Conservation (phyloP, 164 flowering plant genomes). For the Vitis cinerea region DNA sequence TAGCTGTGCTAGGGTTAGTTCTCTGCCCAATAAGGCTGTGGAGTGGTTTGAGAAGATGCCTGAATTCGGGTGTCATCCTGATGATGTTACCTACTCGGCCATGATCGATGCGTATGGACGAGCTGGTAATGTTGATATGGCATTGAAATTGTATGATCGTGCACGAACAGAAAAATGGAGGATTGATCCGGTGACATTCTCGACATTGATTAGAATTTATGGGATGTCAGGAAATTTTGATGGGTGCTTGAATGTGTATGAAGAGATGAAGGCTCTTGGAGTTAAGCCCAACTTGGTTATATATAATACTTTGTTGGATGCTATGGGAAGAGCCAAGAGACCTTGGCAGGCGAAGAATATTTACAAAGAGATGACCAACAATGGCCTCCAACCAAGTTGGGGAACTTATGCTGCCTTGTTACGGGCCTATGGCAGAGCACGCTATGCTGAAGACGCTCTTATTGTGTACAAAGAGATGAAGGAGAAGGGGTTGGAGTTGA, state of each 20-base stretch:
- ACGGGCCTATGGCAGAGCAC: constrained; percentile 65
- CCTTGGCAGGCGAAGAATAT: constrained; percentile 81
- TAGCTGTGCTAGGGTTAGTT: constrained; percentile 68
- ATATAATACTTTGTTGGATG: constrained; percentile 78
- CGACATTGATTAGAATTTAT: constrained; percentile 75
- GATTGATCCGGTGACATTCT: constrained; percentile 63
- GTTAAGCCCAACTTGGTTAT: constrained; percentile 59
- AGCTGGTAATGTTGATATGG: constrained; percentile 75
- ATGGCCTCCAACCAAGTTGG: constrained; percentile 57
- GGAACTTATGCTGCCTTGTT: constrained; percentile 75
- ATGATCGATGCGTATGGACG: constrained; percentile 93
- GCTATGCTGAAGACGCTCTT: constrained; percentile 77
- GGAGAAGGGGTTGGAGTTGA: constrained; percentile 70
- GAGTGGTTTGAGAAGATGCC: constrained; percentile 93
- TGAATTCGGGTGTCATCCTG: constrained; percentile 59
- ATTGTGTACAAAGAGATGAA: constrained; percentile 74
- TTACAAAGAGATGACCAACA: constrained; percentile 55
- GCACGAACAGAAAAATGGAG: constrained; percentile 82
- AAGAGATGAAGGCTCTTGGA: constrained; percentile 91
- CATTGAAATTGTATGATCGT: constrained; percentile 78
- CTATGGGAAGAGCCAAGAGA: constrained; percentile 90
- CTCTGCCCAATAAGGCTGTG: constrained; percentile 67
- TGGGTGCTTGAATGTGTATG: constrained; percentile 85
- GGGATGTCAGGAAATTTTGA: constrained; percentile 69
- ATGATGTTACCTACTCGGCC: constrained; percentile 64